Conservation (phyloP, 768 basidiomycete species). For the Phlegmacium glaucopus region DNA sequence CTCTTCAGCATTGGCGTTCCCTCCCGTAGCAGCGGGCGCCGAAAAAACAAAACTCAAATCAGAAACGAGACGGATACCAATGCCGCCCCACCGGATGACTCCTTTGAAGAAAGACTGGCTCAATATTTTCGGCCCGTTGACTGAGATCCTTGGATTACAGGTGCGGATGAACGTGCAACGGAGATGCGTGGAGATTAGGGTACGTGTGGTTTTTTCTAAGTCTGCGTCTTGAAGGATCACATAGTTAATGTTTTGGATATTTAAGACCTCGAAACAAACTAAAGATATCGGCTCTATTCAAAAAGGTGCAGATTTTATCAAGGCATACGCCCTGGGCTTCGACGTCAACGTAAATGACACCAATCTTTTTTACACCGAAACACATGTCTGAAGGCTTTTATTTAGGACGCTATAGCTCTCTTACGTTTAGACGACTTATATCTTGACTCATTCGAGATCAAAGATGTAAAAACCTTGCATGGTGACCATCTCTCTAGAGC, state of each 20-base stretch:
- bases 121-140: slow-evolving; percentile 91
- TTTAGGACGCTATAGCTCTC: slow-evolving; percentile 90
- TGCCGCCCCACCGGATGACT: slow-evolving; percentile 97
- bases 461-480: slow-evolving; percentile 97
- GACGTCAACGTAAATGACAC: slow-evolving; percentile 74
- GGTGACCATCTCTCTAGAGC: slow-evolving; percentile 98
- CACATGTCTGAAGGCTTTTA: background rate
- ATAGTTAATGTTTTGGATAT: background rate
- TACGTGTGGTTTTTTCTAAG: slow-evolving; percentile 37
- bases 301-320: slow-evolving; percentile 96
- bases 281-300: slow-evolving; percentile 92
- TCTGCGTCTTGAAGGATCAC: too few species aligned
- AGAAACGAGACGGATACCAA: slow-evolving; percentile 84
- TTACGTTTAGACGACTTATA: slow-evolving; percentile 95
- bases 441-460: slow-evolving; percentile 98
- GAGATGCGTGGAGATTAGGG: slow-evolving; percentile 89
- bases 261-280: slow-evolving; percentile 90
- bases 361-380: background rate
- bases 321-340: slow-evolving; percentile 92
- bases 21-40: slow-evolving; percentile 60
- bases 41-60: slow-evolving; percentile 61
- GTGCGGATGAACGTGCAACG: slow-evolving; percentile 95
- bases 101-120: slow-evolving; percentile 97
- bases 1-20: slow-evolving; percentile 62
- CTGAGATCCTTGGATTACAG: slow-evolving; percentile 92